Percentiles rank a stretch among this genome's conserved stretches.
phyloP scores from a whole-genome alignment of 2,329 filamentous ascomycete genomes.

The Sporothrix variecibatus region DNA sequence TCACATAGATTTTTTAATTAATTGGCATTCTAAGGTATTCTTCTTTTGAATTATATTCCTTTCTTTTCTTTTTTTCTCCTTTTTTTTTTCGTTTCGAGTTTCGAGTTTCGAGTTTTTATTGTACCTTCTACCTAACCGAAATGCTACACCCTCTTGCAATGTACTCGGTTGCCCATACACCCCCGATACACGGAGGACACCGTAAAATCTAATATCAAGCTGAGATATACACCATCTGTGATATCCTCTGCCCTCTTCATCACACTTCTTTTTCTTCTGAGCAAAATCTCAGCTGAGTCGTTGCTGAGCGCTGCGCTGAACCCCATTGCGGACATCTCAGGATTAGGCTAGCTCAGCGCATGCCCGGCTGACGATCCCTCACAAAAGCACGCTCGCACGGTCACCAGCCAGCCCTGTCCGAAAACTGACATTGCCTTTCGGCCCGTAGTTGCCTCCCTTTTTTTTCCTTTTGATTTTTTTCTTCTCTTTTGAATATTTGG shows the following conservation, averaged over 20 bases:
- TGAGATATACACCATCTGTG: constrained; percentile 6
- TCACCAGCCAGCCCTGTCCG: neutral
- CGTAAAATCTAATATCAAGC: constrained; percentile 12
- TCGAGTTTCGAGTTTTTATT: too few species aligned
- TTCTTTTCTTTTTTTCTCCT: neutral
- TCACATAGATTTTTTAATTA: too few species aligned
- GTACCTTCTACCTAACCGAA: neutral
- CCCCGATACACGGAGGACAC: neutral
- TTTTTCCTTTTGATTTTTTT: neutral
- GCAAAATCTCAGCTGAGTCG: neutral
- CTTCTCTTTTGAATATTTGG: neutral
- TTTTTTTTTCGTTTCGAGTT: neutral
- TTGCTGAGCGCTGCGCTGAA: neutral
- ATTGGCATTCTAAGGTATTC: too few species aligned
- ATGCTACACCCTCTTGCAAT: neutral
- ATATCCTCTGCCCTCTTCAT: neutral
- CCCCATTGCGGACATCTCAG: neutral
- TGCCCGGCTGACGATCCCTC: constrained; percentile 2
- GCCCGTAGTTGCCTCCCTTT: neutral
- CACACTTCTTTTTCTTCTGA: neutral
- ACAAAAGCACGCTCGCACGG: neutral
- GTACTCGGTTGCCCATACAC: neutral
- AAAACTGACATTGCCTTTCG: neutral
- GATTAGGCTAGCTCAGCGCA: neutral
- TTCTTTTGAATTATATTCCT: neutral